Evolutionary conservation across 345 rosid genomes (phyloP).

Genomic region (Noccaea caerulescens): DNA sequence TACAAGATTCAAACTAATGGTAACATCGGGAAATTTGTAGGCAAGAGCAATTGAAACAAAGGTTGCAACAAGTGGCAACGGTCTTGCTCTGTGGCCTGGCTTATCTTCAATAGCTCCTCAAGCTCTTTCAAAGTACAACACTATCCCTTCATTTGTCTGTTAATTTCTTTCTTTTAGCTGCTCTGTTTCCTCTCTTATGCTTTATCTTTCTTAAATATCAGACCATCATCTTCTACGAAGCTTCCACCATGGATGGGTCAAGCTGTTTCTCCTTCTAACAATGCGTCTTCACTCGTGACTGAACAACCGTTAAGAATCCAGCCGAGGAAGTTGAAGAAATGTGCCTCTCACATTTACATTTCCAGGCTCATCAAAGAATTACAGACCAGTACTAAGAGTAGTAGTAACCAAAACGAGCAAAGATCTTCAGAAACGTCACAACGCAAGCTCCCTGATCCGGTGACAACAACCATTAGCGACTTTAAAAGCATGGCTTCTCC

Average conservation of each 20-base stretch:
- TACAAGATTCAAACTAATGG: neutral
- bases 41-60: slow-evolving; percentile 42
- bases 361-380: slow-evolving; percentile 58
- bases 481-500: slow-evolving; percentile 16
- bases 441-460: slow-evolving; percentile 40
- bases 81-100: slow-evolving; percentile 68
- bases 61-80: slow-evolving; percentile 45
- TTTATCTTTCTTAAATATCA: slow-evolving; percentile 35
- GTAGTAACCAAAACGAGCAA: slow-evolving; percentile 41
- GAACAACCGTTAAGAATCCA: slow-evolving; percentile 44
- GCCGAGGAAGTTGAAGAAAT: slow-evolving; percentile 60
- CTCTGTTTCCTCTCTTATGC: slow-evolving; percentile 12
- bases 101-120: slow-evolving; percentile 48
- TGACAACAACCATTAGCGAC: slow-evolving; percentile 20
- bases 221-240: slow-evolving; percentile 51
- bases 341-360: slow-evolving; percentile 69
- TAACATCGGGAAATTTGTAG: neutral
- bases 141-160: neutral
- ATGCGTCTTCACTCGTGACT: slow-evolving; percentile 44
- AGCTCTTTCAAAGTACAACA: slow-evolving; percentile 50
- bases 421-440: slow-evolving; percentile 46
- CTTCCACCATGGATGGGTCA: slow-evolving; percentile 66
- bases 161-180: neutral
- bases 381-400: slow-evolving; percentile 48
- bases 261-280: slow-evolving; percentile 42